A percentile compares a stretch with the other conserved stretches of the same genome.
Conservation (phyloP, 495 filamentous ascomycete genomes). For the Lophiotrema nucula region DNA sequence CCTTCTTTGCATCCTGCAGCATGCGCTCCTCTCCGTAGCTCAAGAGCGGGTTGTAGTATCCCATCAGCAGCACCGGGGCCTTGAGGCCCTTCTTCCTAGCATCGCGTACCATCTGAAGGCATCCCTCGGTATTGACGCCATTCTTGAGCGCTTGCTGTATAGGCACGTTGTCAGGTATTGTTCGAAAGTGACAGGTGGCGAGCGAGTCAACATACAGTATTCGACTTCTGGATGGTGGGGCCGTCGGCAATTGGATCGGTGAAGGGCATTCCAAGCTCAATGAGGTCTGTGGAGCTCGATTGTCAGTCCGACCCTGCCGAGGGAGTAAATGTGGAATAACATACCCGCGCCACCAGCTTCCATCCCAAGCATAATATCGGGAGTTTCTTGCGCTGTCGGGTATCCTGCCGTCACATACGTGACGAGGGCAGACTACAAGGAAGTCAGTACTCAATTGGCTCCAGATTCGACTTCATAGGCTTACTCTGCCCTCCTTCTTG, state of each 20-base stretch:
- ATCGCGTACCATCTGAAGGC: slow-evolving; percentile 74
- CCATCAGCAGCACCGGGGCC: slow-evolving; percentile 90
- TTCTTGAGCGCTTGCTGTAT: slow-evolving; percentile 69
- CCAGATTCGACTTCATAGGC: too few species aligned
- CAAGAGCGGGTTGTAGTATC: slow-evolving; percentile 95
- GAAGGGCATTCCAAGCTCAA: slow-evolving; percentile 89
- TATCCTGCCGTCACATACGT: slow-evolving; percentile 97
- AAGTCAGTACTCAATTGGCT: neutral
- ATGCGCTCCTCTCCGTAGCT: slow-evolving; percentile 90
- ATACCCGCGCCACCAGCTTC: slow-evolving; percentile 90
- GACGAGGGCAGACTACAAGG: slow-evolving; percentile 69
- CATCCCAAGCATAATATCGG: slow-evolving; percentile 81
- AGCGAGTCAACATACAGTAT: slow-evolving; percentile 35
- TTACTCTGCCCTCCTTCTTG: slow-evolving; percentile 69
- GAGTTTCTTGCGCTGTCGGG: slow-evolving; percentile 76
- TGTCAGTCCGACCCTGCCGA: neutral
- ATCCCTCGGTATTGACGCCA: slow-evolving; percentile 76
- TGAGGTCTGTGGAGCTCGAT: slow-evolving; percentile 59
- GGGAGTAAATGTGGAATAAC: slow-evolving; percentile 26
- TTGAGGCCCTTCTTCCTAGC: slow-evolving; percentile 72
- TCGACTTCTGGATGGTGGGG: slow-evolving; percentile 79
- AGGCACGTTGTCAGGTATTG: slow-evolving; percentile 8
- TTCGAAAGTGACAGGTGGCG: slow-evolving; percentile 27
- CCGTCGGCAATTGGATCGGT: slow-evolving; percentile 97
- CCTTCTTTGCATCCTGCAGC: slow-evolving; percentile 77